Evolutionary conservation across 2,329 filamentous ascomycete species (phyloP), one percentile per base, ranked within the genome.

Genomic region (Phyllosticta ampelicida): DNA sequence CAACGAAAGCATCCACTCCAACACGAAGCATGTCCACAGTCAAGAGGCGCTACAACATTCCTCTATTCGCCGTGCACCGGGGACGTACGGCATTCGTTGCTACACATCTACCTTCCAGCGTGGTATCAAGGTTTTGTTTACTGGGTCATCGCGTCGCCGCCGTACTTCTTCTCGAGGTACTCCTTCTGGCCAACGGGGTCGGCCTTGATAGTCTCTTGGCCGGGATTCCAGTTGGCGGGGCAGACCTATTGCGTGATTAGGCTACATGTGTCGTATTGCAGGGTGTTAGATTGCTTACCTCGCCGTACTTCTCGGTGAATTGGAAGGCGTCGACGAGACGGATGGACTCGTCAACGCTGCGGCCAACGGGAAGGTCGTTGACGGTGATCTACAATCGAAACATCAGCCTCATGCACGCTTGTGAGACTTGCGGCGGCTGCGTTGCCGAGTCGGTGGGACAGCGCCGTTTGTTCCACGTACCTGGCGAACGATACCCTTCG

Each of bases 341-440:
- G 64, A 84, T 75, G 1, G 81, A 80, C 73, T 86, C 83, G 67
- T 84, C 80, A 57, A 86, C 83, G 63, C 80, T 78, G 63, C 83
- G 81, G 61, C 83, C 83, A 62, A 86, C 82, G 61, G 82, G 80
- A 29, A 84, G 76, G 65, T 86, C 82, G 72, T 85, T 85, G 74
- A 85, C 75, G 61, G 82, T 84, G 69, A 85, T 83, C 76, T 83
- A 64, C 20, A 29, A 54, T 52, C 28, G 55, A 16, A 48, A 62
- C 54, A 63, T 63, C 58, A 53, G 54, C 36, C 55, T 26, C 50
- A 54, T 56, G 58, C 44, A 20, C 11, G 16, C 18, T 23, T 23
- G n/a, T 48, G 55, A 51, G 52, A 57, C 55, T 48, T 56, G 57
- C 20, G 36, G 10, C 48, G 48, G 48, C 54, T 51, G 52, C 11